Percentiles rank a stretch among this genome's conserved stretches.
phyloP scores from a whole-genome alignment of 345 rosid genomes.

The Ailanthus altissimus region DNA sequence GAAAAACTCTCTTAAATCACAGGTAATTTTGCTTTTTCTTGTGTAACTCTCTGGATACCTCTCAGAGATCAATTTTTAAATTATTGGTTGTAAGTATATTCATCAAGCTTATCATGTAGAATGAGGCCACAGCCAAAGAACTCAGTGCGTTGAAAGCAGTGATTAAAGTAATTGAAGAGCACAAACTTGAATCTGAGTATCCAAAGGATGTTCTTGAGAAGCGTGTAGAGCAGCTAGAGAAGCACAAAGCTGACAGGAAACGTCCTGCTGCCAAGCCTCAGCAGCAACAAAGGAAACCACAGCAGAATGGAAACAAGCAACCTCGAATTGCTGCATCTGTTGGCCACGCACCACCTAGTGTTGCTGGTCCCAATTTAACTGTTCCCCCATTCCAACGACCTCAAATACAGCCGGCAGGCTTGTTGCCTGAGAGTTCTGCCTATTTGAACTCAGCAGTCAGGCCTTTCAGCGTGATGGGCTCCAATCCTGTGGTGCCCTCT shows the following conservation, averaged over 20 bases:
- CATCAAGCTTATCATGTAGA: constrained; percentile 39
- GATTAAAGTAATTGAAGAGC: constrained; percentile 56
- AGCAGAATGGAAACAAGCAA: constrained; percentile 42
- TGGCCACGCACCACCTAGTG: constrained; percentile 24
- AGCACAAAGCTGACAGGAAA: constrained; percentile 55
- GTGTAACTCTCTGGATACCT: constrained; percentile 6
- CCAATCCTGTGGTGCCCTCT: constrained; percentile 34
- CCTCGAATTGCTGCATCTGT: constrained; percentile 27
- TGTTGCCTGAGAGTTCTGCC: constrained; percentile 30
- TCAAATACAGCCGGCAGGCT: constrained; percentile 46
- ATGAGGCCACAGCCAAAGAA: constrained; percentile 58
- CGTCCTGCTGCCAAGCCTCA: constrained; percentile 43
- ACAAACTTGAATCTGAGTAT: constrained; percentile 56
- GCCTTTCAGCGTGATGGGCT: constrained; percentile 40
- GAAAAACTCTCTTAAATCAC: constrained; percentile 46
- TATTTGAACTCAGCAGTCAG: constrained; percentile 34
- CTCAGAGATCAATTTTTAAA: neutral
- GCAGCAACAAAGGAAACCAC: constrained; percentile 27
- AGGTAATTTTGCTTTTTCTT: constrained; percentile 38
- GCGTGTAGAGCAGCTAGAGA: constrained; percentile 68
- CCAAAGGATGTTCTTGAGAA: constrained; percentile 37
- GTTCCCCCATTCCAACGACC: constrained; percentile 37
- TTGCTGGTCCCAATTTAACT: constrained; percentile 32
- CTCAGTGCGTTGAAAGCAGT: constrained; percentile 55
- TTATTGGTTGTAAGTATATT: neutral